phyloP scores from a whole-genome alignment of 2,329 filamentous ascomycete genomes.

The Neospermospora avenae region DNA sequence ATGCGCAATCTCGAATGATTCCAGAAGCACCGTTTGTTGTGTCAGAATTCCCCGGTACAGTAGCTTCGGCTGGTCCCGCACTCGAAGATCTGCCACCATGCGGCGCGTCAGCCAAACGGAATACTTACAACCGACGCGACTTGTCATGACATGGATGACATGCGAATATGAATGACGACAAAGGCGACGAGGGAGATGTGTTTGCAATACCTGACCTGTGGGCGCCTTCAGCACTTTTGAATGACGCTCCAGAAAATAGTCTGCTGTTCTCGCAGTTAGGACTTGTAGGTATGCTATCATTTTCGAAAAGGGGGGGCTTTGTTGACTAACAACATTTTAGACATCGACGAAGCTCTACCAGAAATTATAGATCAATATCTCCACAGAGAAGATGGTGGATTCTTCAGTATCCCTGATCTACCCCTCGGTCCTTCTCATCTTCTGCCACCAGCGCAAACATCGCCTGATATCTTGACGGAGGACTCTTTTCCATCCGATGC shows the following conservation, averaged over 20 bases:
- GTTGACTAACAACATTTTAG: slow-evolving; percentile 22
- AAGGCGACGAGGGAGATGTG: slow-evolving; percentile 45
- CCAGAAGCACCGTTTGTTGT: background rate
- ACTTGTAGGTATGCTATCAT: slow-evolving; percentile 28
- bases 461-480: slow-evolving; percentile 5
- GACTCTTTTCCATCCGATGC: slow-evolving; percentile 22
- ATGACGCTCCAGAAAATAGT: slow-evolving; percentile 27
- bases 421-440: slow-evolving; percentile 20
- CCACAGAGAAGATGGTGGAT: slow-evolving; percentile 21
- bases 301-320: background rate
- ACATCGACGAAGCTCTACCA: slow-evolving; percentile 29
- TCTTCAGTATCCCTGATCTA: slow-evolving; percentile 33
- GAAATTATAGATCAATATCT: slow-evolving; percentile 18
- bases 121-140: slow-evolving; percentile 16
- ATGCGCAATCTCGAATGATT: background rate
- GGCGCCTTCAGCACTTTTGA: slow-evolving; percentile 50
- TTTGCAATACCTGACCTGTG: slow-evolving; percentile 64
- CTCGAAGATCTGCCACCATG: background rate
- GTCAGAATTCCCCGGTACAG: background rate
- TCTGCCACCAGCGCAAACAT: slow-evolving; percentile 13
- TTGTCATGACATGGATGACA: slow-evolving; percentile 15
- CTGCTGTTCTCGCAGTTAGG: slow-evolving; percentile 33
- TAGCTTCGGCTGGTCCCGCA: slow-evolving; percentile 8
- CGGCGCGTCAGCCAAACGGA: slow-evolving; percentile 15
- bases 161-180: slow-evolving; percentile 37